A percentile compares a stretch with the other conserved stretches of the same genome.
Evolutionary conservation across 202 grass and related monocot species (phyloP).

Genomic region (Cymbopogon flexuosus): DNA sequence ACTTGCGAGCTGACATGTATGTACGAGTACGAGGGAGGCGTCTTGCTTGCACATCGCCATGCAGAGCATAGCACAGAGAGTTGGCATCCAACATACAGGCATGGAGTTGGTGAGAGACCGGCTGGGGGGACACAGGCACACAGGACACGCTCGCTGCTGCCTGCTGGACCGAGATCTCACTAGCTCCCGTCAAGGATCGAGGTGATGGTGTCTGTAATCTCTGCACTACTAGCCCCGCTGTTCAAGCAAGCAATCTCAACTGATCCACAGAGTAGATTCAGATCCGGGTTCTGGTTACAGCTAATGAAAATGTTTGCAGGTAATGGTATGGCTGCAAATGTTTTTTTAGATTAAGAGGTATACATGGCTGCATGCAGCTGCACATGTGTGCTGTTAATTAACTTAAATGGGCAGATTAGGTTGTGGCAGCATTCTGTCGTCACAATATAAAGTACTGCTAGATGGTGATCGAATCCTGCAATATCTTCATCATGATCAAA

Average conservation of each 20-base stretch:
- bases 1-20: slow-evolving; percentile 13
- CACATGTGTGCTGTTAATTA: background rate
- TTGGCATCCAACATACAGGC: slow-evolving; percentile 30
- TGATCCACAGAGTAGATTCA: slow-evolving; percentile 1
- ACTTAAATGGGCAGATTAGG: slow-evolving; percentile 2
- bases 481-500: background rate
- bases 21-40: background rate
- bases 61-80: background rate
- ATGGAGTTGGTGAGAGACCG: slow-evolving; percentile 39
- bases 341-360: too few species aligned
- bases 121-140: background rate
- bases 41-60: slow-evolving; percentile 24
- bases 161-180: slow-evolving; percentile 31
- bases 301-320: background rate
- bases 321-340: background rate
- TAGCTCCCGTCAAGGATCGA: slow-evolving; percentile 12
- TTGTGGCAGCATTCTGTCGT: background rate
- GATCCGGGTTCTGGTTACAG: background rate
- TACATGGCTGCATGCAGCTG: too few species aligned
- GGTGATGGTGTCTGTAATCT: background rate
- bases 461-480: background rate
- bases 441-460: background rate
- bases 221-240: background rate
- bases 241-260: slow-evolving; percentile 40
- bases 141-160: background rate